Evolutionary conservation across 2,329 filamentous ascomycete species (phyloP).

Genomic region (Proliferodiscus dingleyae): DNA sequence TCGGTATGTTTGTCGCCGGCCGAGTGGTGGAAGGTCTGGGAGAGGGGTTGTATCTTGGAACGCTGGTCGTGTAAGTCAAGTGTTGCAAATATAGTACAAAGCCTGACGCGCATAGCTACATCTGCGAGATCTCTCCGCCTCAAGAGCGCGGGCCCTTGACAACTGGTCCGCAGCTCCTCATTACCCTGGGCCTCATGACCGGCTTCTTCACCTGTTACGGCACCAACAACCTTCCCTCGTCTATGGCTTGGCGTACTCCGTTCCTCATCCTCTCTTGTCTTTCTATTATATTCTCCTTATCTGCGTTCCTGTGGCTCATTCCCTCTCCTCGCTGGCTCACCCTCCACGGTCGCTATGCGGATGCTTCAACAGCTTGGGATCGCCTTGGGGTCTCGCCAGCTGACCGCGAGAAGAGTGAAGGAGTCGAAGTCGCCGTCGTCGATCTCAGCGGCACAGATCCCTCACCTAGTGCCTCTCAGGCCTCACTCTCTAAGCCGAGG

Average conservation of each 20-base stretch:
- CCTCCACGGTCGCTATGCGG: conserved; percentile 39
- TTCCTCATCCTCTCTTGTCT: conserved; percentile 45
- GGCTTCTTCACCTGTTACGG: conserved; percentile 60
- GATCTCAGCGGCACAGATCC: conserved; percentile 1
- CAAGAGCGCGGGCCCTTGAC: conserved; percentile 45
- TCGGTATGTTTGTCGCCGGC: conserved; percentile 51
- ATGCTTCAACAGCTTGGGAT: conserved; percentile 40
- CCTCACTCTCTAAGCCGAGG: conserved; percentile 3
- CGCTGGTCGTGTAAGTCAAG: conserved; percentile 42
- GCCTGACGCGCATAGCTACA: conserved; percentile 35
- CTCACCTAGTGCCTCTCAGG: too few species aligned
- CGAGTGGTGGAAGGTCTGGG: conserved; percentile 53
- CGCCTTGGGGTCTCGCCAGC: conserved; percentile 19
- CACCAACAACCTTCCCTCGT: conserved; percentile 40
- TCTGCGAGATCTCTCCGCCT: conserved; percentile 56
- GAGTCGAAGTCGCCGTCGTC: not conserved
- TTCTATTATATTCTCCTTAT: conserved; percentile 35
- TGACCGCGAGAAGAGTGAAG: conserved; percentile 26
- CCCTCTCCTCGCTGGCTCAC: conserved; percentile 56
- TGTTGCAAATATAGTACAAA: not conserved
- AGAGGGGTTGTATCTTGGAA: conserved; percentile 53
- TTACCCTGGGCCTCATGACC: conserved; percentile 43
- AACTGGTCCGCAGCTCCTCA: conserved; percentile 48
- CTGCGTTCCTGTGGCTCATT: conserved; percentile 40
- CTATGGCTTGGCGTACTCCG: conserved; percentile 52